A percentile compares a stretch with the other conserved stretches of the same genome.
phyloP scores from a whole-genome alignment of 2,329 filamentous ascomycete genomes.

The Geoglossum cookeanum region DNA sequence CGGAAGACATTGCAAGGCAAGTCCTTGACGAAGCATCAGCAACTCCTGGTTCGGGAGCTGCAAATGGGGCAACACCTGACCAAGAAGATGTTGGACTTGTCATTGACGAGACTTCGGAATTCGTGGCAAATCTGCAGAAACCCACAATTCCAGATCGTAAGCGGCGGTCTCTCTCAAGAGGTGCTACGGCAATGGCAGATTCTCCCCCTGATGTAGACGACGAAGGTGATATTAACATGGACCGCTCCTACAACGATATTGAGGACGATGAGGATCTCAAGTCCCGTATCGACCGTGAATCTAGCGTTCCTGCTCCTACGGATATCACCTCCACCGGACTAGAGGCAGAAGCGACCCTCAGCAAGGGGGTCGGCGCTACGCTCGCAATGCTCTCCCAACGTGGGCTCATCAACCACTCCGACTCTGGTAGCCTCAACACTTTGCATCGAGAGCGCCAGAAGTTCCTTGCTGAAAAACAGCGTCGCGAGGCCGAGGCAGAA shows the following conservation, averaged over 20 bases:
- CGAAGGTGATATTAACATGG: constrained; percentile 35
- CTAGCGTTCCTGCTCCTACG: constrained; percentile 22
- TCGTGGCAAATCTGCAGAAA: constrained; percentile 69
- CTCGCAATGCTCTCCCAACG: constrained; percentile 70
- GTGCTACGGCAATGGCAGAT: not conserved
- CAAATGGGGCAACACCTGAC: constrained; percentile 37
- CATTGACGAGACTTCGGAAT: constrained; percentile 93
- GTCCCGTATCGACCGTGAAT: constrained; percentile 24
- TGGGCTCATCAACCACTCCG: constrained; percentile 51
- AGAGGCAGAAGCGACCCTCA: constrained; percentile 68
- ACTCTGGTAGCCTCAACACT: constrained; percentile 43
- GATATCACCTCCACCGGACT: constrained; percentile 50
- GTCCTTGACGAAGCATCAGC: constrained; percentile 43
- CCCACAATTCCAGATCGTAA: constrained; percentile 35
- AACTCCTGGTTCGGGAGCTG: constrained; percentile 29
- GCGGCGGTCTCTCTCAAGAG: constrained; percentile 3
- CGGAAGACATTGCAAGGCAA: constrained; percentile 72
- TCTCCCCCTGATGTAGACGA: constrained; percentile 19
- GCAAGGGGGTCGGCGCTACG: constrained; percentile 61
- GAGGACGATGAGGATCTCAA: constrained; percentile 28
- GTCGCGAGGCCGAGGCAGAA: constrained; percentile 64
- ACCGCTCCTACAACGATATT: constrained; percentile 30
- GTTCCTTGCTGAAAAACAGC: constrained; percentile 62
- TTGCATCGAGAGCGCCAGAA: constrained; percentile 51
- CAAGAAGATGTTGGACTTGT: constrained; percentile 48